Conservation (phyloP, 164 flowering plant genomes). For the Magnolia sinica region DNA sequence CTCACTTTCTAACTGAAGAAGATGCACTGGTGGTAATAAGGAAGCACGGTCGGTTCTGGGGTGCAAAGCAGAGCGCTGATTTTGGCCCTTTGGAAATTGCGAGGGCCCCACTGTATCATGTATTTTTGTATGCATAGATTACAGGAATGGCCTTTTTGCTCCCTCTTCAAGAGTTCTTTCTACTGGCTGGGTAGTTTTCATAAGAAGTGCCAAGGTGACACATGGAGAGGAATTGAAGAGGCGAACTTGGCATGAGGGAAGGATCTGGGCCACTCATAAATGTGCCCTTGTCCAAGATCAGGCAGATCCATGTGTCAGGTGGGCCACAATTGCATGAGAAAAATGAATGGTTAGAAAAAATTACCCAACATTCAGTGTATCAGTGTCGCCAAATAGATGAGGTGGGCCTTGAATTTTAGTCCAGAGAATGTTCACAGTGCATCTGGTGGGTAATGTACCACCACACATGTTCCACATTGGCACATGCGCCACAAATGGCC, state of each 20-base stretch:
- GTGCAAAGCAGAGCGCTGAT: conserved; percentile 6
- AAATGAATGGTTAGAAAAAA: too few relatives aligned
- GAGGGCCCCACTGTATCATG: conserved; percentile 7
- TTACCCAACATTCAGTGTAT: too few relatives aligned
- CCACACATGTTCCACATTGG: too few relatives aligned
- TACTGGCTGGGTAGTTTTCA: conserved; percentile 12
- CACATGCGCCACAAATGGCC: too few relatives aligned
- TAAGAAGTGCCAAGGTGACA: not conserved
- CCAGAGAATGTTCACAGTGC: too few relatives aligned
- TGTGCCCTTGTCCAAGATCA: too few relatives aligned
- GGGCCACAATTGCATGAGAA: too few relatives aligned
- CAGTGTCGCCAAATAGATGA: too few relatives aligned
- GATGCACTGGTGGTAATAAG: not conserved
- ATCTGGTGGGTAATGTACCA: too few relatives aligned
- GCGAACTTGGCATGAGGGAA: not conserved
- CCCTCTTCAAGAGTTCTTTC: not conserved
- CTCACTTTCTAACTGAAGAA: conserved; percentile 11
- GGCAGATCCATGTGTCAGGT: too few relatives aligned
- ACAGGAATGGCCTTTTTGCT: conserved; percentile 11
- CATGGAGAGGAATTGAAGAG: not conserved
- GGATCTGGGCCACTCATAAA: not conserved
- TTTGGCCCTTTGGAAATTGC: conserved; percentile 7
- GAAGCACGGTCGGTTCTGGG: conserved; percentile 4
- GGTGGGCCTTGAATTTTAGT: too few relatives aligned
- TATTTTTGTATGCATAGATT: conserved; percentile 27